These are phyloP conservation scores for Fusarium sp. DNA, from an alignment of 2,329 filamentous ascomycete species.

Conservation along the genomic window DNA sequence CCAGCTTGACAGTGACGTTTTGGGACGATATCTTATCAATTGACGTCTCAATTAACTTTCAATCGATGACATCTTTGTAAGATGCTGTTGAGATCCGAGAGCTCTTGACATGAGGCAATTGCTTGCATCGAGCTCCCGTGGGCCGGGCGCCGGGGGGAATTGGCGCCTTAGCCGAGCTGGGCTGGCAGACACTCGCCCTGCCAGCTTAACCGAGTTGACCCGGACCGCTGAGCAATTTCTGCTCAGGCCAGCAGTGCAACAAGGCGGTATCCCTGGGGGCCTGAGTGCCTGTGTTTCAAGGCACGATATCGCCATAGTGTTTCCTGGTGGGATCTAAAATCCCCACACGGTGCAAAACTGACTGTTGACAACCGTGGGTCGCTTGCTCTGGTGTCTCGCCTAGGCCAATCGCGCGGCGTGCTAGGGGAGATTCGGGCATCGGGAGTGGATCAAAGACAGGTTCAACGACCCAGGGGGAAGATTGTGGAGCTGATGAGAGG, in stretches of 20 bases:
- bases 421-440: slow-evolving; percentile 20
- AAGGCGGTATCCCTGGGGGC: slow-evolving; percentile 29
- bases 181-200: slow-evolving; percentile 37
- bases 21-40: slow-evolving; percentile 9
- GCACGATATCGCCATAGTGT: slow-evolving; percentile 37
- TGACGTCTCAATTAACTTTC: slow-evolving; percentile 37
- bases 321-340: slow-evolving; percentile 16
- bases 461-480: slow-evolving; percentile 31
- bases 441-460: slow-evolving; percentile 36
- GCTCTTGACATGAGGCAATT: slow-evolving; percentile 45
- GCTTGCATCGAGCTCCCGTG: slow-evolving; percentile 45
- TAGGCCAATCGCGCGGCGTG: slow-evolving; percentile 37
- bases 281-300: slow-evolving; percentile 46
- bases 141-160: slow-evolving; percentile 44
- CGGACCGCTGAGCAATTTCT: slow-evolving; percentile 26
- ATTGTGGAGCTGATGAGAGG: slow-evolving; percentile 43
- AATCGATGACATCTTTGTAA: slow-evolving; percentile 31
- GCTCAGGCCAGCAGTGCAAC: slow-evolving; percentile 13
- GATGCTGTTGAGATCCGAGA: slow-evolving; percentile 20
- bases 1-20: slow-evolving; percentile 15
- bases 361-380: slow-evolving; percentile 36
- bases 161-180: slow-evolving; percentile 41
- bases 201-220: slow-evolving; percentile 46
- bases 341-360: slow-evolving; percentile 52
- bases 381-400: slow-evolving; percentile 29